Base-by-base conservation (phyloP, 495 filamentous ascomycete species). In the Annulohypoxylon moriforme region DNA sequence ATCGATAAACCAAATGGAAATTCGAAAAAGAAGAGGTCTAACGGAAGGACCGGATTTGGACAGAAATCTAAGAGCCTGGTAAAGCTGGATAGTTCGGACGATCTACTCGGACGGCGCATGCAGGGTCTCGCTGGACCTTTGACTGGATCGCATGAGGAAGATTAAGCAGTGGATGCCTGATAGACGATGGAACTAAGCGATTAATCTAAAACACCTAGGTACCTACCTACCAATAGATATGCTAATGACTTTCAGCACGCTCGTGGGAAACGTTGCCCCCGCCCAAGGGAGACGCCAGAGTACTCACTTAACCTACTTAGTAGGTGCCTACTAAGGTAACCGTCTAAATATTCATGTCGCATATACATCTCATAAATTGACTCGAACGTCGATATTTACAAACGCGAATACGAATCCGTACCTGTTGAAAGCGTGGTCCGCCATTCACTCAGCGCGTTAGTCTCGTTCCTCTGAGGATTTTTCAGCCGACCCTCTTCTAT, bases 91-190 rank as follows among this genome's bases (percentile, higher is more conserved):
- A 97, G 93, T 75, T 89, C 91, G 67, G 93, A 96, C 67, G 94
- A 97, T 83, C 76, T 98, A 61, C 78, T 98, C 13, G 89, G 90
- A 6, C 83, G 94, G 60, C 82, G 94, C 44, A 98, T 98, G 94
- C 88, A 92, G 74, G 93, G 92, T 5, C 78, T 98, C 25, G 89
- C 92, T 6, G 89, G 91, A 4, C 88, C 91, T 9, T 82, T 98
- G 83, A 94, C 93, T 80, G 91, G 93, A 64, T 83, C 83, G 3
- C 86, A 87, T 42, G 80, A 84, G 69, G 78, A 78, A 44, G 81
- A 81, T 50, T 81, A 53, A 69, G 31, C 18, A 10, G n/a, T n/a
- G n/a, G n/a, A 40, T 10, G 2, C 25, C 16, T 25, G 6, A 24
- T 36, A 38, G 57, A 31, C n/a, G 22, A 60, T 11, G 24, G 57